Percentiles rank a stretch among this genome's conserved stretches.
These are phyloP conservation scores for Ziziphus jujuba DNA, from an alignment of 306 rosid genomes.

Conservation along the genomic window DNA sequence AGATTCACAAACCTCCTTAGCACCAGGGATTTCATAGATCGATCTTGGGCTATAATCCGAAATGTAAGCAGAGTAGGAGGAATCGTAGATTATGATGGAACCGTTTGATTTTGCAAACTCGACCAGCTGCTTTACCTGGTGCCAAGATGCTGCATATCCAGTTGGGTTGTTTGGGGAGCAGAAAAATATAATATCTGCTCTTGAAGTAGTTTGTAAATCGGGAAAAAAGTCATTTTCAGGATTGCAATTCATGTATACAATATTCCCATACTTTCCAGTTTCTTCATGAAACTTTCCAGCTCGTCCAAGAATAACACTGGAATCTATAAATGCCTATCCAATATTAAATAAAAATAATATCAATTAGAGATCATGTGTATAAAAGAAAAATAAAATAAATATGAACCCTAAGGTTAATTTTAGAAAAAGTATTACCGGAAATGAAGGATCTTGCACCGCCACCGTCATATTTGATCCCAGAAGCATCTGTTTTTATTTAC, in stretches of 20 bases:
- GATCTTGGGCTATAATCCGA: conserved; percentile 62
- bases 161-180: conserved; percentile 74
- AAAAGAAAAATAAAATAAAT: no score
- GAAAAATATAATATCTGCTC: conserved; percentile 53
- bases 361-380: no score
- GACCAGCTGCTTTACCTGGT: conserved; percentile 50
- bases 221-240: conserved; percentile 52
- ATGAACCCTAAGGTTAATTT: no score
- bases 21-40: conserved; percentile 71
- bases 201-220: conserved; percentile 38
- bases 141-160: conserved; percentile 48
- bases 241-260: conserved; percentile 55
- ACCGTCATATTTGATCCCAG: conserved; percentile 44
- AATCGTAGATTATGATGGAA: conserved; percentile 51
- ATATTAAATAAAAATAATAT: conserved; percentile 12
- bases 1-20: conserved; percentile 52
- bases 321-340: conserved; percentile 55
- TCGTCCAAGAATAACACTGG: conserved; percentile 53
- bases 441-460: conserved; percentile 68
- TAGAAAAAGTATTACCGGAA: conserved; percentile 52
- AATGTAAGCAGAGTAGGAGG: conserved; percentile 56
- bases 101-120: conserved; percentile 61
- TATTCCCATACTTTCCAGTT: conserved; percentile 40
- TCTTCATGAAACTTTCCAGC: conserved; percentile 36
- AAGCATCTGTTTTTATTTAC: no score